phyloP scores from a whole-genome alignment of 352 stramenopile species.

The Albugo candida region DNA sequence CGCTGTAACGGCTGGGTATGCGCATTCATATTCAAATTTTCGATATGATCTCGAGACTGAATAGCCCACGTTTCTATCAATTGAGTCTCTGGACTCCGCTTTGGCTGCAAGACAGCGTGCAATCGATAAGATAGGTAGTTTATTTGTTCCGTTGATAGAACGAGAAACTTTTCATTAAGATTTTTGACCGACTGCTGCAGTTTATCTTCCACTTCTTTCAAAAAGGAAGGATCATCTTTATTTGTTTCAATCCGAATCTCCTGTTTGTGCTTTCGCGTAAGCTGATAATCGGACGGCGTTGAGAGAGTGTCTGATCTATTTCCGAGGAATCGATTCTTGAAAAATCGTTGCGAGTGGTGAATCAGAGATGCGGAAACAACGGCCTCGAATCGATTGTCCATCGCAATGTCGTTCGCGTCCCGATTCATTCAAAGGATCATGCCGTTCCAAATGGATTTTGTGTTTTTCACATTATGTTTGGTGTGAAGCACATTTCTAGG shows the following conservation, averaged over 20 bases:
- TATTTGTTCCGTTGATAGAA: slow-evolving; percentile 46
- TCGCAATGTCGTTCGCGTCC: no score
- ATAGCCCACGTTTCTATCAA: slow-evolving; percentile 61
- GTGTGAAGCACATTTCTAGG: no score
- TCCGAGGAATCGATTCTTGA: neutral
- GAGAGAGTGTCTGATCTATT: neutral
- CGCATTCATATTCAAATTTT: neutral
- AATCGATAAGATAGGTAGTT: slow-evolving; percentile 43
- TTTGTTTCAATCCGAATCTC: slow-evolving; percentile 4
- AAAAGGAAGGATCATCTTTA: slow-evolving; percentile 13
- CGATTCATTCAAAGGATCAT: no score
- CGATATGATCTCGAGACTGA: slow-evolving; percentile 9
- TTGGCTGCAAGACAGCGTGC: slow-evolving; percentile 50
- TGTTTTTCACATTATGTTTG: no score
- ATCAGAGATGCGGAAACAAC: neutral
- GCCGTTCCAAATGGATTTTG: no score
- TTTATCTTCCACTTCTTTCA: slow-evolving; percentile 41
- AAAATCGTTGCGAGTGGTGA: neutral
- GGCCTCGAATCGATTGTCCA: neutral
- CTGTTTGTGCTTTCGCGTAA: neutral
- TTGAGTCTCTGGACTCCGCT: slow-evolving; percentile 34
- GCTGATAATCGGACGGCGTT: neutral
- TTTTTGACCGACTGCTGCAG: slow-evolving; percentile 33
- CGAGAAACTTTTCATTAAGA: slow-evolving; percentile 33
- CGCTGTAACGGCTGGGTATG: neutral